phyloP scores from a whole-genome alignment of 345 rosid genomes.

The Brassica incana region DNA sequence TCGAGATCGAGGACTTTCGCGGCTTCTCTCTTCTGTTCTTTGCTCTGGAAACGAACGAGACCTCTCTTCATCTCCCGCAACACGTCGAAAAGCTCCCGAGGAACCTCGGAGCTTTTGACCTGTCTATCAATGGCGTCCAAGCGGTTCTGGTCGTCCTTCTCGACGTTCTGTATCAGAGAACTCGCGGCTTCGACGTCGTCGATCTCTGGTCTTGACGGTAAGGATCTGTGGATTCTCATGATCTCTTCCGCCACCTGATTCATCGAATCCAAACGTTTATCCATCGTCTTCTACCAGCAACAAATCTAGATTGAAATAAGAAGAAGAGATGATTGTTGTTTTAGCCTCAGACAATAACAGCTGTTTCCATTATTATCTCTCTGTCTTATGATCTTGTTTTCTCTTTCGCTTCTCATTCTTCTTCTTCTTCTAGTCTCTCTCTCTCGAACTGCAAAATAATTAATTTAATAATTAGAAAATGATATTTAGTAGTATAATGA shows the following conservation, averaged over 20 bases:
- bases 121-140: slow-evolving; percentile 63
- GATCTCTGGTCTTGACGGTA: slow-evolving; percentile 69
- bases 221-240: slow-evolving; percentile 80
- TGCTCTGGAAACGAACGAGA: slow-evolving; percentile 54
- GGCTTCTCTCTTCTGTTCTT: slow-evolving; percentile 78
- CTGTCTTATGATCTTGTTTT: slow-evolving; percentile 16
- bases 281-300: slow-evolving; percentile 37
- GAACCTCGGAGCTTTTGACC: slow-evolving; percentile 50
- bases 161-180: slow-evolving; percentile 61
- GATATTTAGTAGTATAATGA: neutral
- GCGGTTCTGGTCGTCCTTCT: slow-evolving; percentile 68
- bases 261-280: slow-evolving; percentile 43
- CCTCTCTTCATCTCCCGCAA: slow-evolving; percentile 75
- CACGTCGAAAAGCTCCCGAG: slow-evolving; percentile 68
- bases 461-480: neutral
- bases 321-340: neutral
- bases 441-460: slow-evolving; percentile 19
- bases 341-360: neutral
- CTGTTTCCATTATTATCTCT: slow-evolving; percentile 19
- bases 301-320: neutral
- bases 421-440: neutral
- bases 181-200: slow-evolving; percentile 83
- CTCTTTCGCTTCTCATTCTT: slow-evolving; percentile 34
- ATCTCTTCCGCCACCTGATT: slow-evolving; percentile 75
- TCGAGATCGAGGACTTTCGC: slow-evolving; percentile 75